Percentiles rank a stretch among this genome's conserved stretches.
phyloP scores from a whole-genome alignment of 176 grass and related monocot species.

The Pharus latifolius region DNA sequence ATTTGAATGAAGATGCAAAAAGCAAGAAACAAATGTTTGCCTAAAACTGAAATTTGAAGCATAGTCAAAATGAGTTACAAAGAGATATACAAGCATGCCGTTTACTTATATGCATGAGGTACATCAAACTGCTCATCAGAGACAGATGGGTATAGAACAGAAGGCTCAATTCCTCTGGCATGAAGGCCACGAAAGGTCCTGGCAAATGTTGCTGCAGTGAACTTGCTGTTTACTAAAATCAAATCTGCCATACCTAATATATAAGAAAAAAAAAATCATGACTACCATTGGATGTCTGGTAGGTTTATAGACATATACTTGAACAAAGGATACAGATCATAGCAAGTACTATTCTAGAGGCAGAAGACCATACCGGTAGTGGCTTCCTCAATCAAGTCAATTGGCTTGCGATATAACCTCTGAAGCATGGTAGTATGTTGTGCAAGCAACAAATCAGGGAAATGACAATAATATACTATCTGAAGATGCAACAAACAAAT shows the following conservation, averaged over 20 bases:
- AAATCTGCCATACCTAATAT: conserved; percentile 81
- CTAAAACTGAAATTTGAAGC: background rate
- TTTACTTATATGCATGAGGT: conserved; percentile 78
- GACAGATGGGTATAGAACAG: conserved; percentile 86
- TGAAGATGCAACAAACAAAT: conserved; percentile 15
- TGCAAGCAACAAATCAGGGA: conserved; percentile 85
- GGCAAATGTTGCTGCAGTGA: conserved; percentile 75
- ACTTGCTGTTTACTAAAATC: conserved; percentile 94
- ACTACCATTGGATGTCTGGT: background rate
- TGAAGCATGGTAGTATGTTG: conserved; percentile 79
- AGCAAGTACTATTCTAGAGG: background rate
- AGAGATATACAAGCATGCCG: conserved; percentile 49
- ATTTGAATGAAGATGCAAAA: background rate
- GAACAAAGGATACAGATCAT: background rate
- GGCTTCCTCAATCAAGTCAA: conserved; percentile 81
- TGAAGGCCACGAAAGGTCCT: conserved; percentile 62
- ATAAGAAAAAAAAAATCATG: conserved; percentile 3
- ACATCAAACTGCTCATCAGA: conserved; percentile 73
- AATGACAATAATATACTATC: conserved; percentile 93
- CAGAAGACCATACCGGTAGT: conserved; percentile 61
- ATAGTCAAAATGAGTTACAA: conserved; percentile 25
- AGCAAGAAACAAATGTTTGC: background rate
- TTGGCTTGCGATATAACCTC: conserved; percentile 77
- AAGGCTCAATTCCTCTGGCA: conserved; percentile 54
- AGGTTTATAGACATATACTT: background rate